These are phyloP conservation scores for Russula abietina DNA, from an alignment of 768 basidiomycete species.

Conservation along the genomic window DNA sequence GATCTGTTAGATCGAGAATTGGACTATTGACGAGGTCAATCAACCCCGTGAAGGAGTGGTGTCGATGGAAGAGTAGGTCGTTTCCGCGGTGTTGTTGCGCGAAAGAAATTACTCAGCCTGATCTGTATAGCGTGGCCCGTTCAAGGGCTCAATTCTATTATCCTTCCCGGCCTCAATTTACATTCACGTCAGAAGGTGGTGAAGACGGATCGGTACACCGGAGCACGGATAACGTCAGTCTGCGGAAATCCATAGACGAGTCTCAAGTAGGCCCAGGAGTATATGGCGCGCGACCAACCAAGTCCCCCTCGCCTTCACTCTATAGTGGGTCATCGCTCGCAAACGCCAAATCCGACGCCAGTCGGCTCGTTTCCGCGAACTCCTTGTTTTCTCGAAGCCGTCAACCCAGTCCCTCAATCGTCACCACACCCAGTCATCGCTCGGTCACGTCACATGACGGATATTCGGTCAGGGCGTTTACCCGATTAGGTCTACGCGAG, in stretches of 20 bases:
- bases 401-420: conserved; percentile 58
- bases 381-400: conserved; percentile 39
- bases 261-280: conserved; percentile 31
- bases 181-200: conserved; percentile 63
- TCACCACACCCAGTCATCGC: conserved; percentile 40
- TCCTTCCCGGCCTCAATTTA: conserved; percentile 56
- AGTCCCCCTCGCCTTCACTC: conserved; percentile 40
- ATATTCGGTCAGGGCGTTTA: conserved; percentile 42
- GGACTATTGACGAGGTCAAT: conserved; percentile 71
- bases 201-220: conserved; percentile 65
- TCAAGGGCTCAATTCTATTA: conserved; percentile 57
- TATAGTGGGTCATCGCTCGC: conserved; percentile 79
- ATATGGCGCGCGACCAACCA: conserved; percentile 34
- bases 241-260: conserved; percentile 69
- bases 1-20: conserved; percentile 66
- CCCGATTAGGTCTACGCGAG: not conserved
- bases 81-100: not conserved
- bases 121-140: conserved; percentile 54
- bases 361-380: conserved; percentile 66
- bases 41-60: conserved; percentile 77
- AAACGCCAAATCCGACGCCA: conserved; percentile 91
- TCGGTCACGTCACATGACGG: conserved; percentile 53
- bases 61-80: conserved; percentile 82
- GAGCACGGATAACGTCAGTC: conserved; percentile 86
- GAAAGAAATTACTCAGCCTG: conserved; percentile 14